Conservation (phyloP, 2,329 filamentous ascomycete genomes). For the Pseudocercospora crystallina region DNA sequence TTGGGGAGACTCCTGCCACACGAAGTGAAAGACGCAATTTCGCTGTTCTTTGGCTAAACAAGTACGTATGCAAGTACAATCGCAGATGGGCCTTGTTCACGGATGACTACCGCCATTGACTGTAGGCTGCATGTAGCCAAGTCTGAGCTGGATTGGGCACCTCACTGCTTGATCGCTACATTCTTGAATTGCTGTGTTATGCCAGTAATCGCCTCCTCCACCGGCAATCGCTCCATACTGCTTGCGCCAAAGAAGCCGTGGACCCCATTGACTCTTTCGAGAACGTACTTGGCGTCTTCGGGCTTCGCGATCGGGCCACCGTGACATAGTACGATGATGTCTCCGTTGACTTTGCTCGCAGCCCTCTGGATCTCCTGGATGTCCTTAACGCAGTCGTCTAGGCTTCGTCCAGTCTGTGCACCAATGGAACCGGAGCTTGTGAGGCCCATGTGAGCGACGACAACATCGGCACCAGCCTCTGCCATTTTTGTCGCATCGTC, state of each 20-base stretch:
- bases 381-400: constrained; percentile 63
- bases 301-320: constrained; percentile 67
- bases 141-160: too few relatives aligned
- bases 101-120: too few relatives aligned
- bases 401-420: constrained; percentile 58
- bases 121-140: too few relatives aligned
- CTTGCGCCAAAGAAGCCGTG: constrained; percentile 72
- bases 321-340: constrained; percentile 68
- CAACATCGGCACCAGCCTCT: constrained; percentile 63
- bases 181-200: constrained; percentile 57
- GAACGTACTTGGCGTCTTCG: constrained; percentile 62
- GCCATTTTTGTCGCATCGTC: constrained; percentile 64
- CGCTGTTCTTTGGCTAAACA: too few relatives aligned
- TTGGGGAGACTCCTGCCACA: too few relatives aligned
- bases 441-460: constrained; percentile 69
- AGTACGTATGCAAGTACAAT: too few relatives aligned
- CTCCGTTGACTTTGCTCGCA: constrained; percentile 53
- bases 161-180: constrained; percentile 10
- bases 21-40: too few relatives aligned
- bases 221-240: constrained; percentile 67
- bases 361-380: constrained; percentile 66
- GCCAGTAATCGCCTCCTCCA: constrained; percentile 64
- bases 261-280: constrained; percentile 60
- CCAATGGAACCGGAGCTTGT: constrained; percentile 66
- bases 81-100: too few relatives aligned